A percentile compares a stretch with the other conserved stretches of the same genome.
These are phyloP conservation scores for Posidonia australis DNA, from an alignment of 106 monocot species.

Conservation along the genomic window DNA sequence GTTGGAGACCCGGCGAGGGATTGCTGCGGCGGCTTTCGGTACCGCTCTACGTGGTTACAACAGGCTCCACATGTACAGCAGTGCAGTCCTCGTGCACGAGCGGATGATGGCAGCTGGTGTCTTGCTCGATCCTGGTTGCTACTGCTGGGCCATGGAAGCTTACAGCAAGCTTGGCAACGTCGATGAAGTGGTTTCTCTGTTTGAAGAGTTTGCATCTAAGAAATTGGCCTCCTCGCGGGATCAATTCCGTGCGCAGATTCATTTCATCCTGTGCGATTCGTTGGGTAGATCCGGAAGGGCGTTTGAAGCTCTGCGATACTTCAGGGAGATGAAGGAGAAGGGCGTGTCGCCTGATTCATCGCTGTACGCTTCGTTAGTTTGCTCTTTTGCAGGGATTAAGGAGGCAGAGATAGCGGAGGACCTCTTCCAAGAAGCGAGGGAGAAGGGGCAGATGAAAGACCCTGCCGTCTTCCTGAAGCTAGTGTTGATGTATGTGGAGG, in stretches of 20 bases:
- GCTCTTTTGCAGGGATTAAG: slow-evolving; percentile 50
- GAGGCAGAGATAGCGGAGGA: slow-evolving; percentile 56
- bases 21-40: slow-evolving; percentile 23
- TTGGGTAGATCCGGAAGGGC: slow-evolving; percentile 61
- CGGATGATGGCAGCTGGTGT: slow-evolving; percentile 25
- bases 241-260: slow-evolving; percentile 18
- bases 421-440: slow-evolving; percentile 49
- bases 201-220: slow-evolving; percentile 5
- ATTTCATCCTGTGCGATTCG: slow-evolving; percentile 58
- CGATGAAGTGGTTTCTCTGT: slow-evolving; percentile 10
- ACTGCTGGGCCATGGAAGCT: slow-evolving; percentile 43
- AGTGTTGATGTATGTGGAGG: slow-evolving; percentile 61
- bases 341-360: slow-evolving; percentile 27
- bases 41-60: slow-evolving; percentile 67
- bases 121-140: slow-evolving; percentile 20
- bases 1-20: slow-evolving; percentile 18
- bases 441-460: slow-evolving; percentile 39
- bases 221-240: not conserved
- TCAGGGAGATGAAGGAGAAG: slow-evolving; percentile 48
- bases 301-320: slow-evolving; percentile 47
- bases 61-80: slow-evolving; percentile 84
- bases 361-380: slow-evolving; percentile 49
- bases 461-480: slow-evolving; percentile 48
- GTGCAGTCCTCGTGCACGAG: slow-evolving; percentile 30
- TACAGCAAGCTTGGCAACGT: slow-evolving; percentile 29